Evolutionary conservation across 2,329 filamentous ascomycete genomes (phyloP), one percentile per base, ranked within the genome.

Genomic region (Dryadomyces quercus-mongolicae): DNA sequence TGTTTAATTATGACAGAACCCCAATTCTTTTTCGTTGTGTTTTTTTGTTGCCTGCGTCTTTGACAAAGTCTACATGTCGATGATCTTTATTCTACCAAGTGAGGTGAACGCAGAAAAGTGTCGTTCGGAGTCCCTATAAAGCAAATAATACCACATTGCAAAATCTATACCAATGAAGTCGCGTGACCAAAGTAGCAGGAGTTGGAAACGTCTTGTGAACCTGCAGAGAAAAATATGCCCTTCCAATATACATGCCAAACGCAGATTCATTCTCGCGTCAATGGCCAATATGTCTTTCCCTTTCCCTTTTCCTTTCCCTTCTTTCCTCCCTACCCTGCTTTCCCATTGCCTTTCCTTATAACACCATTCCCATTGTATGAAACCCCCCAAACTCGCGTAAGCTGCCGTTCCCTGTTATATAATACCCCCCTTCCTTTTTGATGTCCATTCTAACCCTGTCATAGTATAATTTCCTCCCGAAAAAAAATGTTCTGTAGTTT

Each of bases 1-100:
- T 58, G 54, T 56, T 57, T 58, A 54, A 57, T 57, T 49, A 58
- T 55, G 44, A 52, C 43, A 25, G 44, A 51, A 18, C 12, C 49
- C 25, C 8, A 42, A 25, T 49, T 49, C 42, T n/a, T 44, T 48
- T 21, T 46, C 18, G 9, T 13, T 21, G 10, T n/a, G n/a, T 38
- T 46, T 43, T 20, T 22, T 38, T 46, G 34, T 20, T 22, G 18
- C 21, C 7, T 40, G 18, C 25, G 25, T 40, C 18, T 22, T 22
- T 47, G 12, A 16, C 9, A 21, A 31, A 31, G 25, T 21, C 18
- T 43, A 16, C 9, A 22, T 40, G n/a, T 52, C 21, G 16, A 44
- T 34, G 25, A 34, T 22, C 25, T 44, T 16, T 36, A n/a, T 42
- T 18, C 42, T 52, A 16, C 15, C 13, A 22, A 36, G 22, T 9